Percentiles rank a stretch among this genome's conserved stretches.
Conservation (phyloP, 768 basidiomycete species). For the Cyathus striatus region DNA sequence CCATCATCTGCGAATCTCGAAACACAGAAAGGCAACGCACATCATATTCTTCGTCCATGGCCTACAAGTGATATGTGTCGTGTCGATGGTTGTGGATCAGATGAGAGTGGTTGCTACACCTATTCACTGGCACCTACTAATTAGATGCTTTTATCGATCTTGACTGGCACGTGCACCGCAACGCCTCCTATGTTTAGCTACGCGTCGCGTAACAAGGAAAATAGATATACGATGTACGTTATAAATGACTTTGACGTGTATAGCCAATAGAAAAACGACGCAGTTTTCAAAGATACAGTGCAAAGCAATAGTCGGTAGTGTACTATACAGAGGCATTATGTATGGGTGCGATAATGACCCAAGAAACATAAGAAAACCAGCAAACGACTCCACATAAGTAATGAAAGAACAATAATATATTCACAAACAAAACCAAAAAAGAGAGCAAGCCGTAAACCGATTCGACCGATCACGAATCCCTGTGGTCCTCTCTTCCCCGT, state of each 20-base stretch:
- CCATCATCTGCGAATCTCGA: slow-evolving; percentile 9
- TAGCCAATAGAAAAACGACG: too few species aligned
- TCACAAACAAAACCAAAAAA: not conserved
- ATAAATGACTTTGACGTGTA: too few species aligned
- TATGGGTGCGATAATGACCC: not conserved
- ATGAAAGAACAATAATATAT: not conserved
- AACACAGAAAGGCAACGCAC: slow-evolving; percentile 33
- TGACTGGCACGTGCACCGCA: slow-evolving; percentile 11
- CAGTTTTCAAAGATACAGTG: not conserved
- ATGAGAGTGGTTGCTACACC: slow-evolving; percentile 8
- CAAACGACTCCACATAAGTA: not conserved
- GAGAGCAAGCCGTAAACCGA: not conserved
- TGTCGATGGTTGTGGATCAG: slow-evolving; percentile 15
- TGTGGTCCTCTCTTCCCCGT: slow-evolving; percentile 13
- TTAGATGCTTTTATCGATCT: slow-evolving; percentile 19
- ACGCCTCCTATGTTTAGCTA: too few species aligned
- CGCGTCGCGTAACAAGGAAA: too few species aligned
- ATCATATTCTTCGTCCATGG: slow-evolving; percentile 99
- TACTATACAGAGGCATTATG: not conserved
- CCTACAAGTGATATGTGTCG: slow-evolving; percentile 17
- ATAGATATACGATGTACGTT: too few species aligned
- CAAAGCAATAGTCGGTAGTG: not conserved
- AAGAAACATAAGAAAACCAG: not conserved
- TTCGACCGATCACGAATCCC: slow-evolving; percentile 5
- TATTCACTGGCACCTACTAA: slow-evolving; percentile 10